These are phyloP conservation scores for Auricularia heimuer DNA, from an alignment of 768 basidiomycete genomes.

Conservation along the genomic window DNA sequence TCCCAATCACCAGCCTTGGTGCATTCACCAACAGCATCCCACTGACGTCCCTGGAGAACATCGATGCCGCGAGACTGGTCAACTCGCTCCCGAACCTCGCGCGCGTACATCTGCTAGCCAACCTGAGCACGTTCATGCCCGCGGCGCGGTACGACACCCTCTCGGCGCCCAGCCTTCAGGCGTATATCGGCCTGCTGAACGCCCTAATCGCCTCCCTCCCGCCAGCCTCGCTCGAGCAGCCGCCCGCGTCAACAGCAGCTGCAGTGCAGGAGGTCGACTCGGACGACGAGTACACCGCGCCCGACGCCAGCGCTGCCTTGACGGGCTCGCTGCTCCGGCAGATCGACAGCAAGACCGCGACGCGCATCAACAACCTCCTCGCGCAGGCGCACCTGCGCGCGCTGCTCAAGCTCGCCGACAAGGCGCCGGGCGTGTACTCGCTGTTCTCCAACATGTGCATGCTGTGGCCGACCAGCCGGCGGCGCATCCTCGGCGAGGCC, in stretches of 20 bases:
- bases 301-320: not conserved
- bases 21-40: slow-evolving; percentile 59
- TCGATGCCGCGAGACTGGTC: slow-evolving; percentile 14
- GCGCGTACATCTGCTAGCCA: slow-evolving; percentile 54
- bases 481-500: slow-evolving; percentile 48
- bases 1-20: slow-evolving; percentile 52
- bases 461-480: slow-evolving; percentile 51
- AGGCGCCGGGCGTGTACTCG: slow-evolving; percentile 28
- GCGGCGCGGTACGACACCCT: slow-evolving; percentile 46
- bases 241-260: not conserved
- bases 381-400: slow-evolving; percentile 25
- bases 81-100: slow-evolving; percentile 12
- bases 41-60: slow-evolving; percentile 28
- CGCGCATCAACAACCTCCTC: slow-evolving; percentile 51
- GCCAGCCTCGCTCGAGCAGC: not conserved
- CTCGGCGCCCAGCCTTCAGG: slow-evolving; percentile 32
- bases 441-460: slow-evolving; percentile 49
- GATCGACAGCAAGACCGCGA: slow-evolving; percentile 45
- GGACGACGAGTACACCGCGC: slow-evolving; percentile 4
- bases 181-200: slow-evolving; percentile 47
- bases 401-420: slow-evolving; percentile 31
- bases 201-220: slow-evolving; percentile 21
- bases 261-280: slow-evolving; percentile 2
- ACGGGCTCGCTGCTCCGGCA: not conserved
- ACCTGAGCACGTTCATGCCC: slow-evolving; percentile 53